Evolutionary conservation across 2,329 filamentous ascomycete genomes (phyloP), one percentile per base, ranked within the genome.

Genomic region (Capronia coronata): DNA sequence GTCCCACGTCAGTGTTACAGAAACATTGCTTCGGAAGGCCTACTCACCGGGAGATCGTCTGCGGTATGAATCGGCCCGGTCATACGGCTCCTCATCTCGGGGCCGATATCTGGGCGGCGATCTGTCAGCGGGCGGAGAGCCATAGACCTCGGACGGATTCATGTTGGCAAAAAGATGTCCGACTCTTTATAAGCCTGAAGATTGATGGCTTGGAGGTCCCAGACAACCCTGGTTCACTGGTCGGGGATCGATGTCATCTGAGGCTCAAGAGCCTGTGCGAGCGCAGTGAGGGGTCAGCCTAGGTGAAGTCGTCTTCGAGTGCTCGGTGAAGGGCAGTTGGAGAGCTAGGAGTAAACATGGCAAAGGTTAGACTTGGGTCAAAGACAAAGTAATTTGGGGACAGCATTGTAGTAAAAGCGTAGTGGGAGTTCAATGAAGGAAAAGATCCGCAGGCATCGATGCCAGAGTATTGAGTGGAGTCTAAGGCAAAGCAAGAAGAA

Each of bases 101-200:
- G 51, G 61, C 14, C 54, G 51, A 59, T 70, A 69, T 52, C 68
- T 67, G 1, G 58, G 43, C 7, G 65, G 60, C 19, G 62, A 53
- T 44, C 64, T 63, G 19, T 61, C 56, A 25, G 57, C 52, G 5
- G 62, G 54, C 11, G 71, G 70, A 25, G 71, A 74, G 10, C 64
- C 67, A 52, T 69, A 71, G n/a, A 60, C 61, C 45, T 74, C 71
- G 52, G 71, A 73, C 13, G 71, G 66, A 64, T 74, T 71, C 71
- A 74, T 74, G 22, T 45, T 56, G 32, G 16, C 25, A 10, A 27
- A 5, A 27, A 27, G 10, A n/a, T 21, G 27, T 41, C 40, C 7
- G 14, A 44, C 42, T 37, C 11, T 5, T 37, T 8, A 11, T 3
- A 19, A 37, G 14, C 11, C 3, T 32, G 34, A n/a, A n/a, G n/a